A percentile compares a stretch with the other conserved stretches of the same genome.
These are phyloP conservation scores for Letharia lupina DNA, from an alignment of 495 filamentous ascomycete species.

Conservation along the genomic window DNA sequence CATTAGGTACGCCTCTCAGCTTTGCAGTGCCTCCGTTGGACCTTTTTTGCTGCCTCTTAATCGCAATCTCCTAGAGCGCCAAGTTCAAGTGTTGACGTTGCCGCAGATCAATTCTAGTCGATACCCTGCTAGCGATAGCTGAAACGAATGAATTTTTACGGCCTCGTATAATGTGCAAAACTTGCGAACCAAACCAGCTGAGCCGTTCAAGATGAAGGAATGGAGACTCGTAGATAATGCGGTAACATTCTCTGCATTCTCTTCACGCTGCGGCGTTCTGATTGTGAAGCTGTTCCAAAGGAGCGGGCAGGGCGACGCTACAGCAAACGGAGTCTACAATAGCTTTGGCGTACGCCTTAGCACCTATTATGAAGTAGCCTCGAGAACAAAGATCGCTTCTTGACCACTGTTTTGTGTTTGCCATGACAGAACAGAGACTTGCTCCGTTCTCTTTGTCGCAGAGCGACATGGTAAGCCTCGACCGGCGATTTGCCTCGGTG, in stretches of 20 bases:
- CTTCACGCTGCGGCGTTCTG: neutral
- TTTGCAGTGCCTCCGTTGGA: neutral
- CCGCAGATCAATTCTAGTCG: conserved; percentile 14
- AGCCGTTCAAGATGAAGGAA: neutral
- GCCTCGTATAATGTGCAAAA: neutral
- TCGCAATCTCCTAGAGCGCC: neutral
- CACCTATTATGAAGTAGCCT: neutral
- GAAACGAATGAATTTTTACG: neutral
- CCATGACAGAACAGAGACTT: neutral
- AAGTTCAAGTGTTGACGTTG: neutral
- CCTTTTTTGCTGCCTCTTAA: neutral
- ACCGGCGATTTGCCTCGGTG: neutral
- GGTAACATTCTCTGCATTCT: neutral
- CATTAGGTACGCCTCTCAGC: conserved; percentile 56
- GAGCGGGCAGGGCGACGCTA: neutral
- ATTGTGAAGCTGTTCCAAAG: neutral
- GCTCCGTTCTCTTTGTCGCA: too few relatives aligned
- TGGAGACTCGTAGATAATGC: neutral
- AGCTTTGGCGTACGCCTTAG: neutral
- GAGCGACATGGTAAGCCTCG: neutral
- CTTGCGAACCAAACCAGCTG: neutral
- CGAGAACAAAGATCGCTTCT: neutral
- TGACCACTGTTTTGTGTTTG: neutral
- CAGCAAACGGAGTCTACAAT: neutral
- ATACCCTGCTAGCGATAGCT: conserved; percentile 3